phyloP scores from a whole-genome alignment of 192 early-diverging fungal genomes.

The Thoreauomyces humboldtii region DNA sequence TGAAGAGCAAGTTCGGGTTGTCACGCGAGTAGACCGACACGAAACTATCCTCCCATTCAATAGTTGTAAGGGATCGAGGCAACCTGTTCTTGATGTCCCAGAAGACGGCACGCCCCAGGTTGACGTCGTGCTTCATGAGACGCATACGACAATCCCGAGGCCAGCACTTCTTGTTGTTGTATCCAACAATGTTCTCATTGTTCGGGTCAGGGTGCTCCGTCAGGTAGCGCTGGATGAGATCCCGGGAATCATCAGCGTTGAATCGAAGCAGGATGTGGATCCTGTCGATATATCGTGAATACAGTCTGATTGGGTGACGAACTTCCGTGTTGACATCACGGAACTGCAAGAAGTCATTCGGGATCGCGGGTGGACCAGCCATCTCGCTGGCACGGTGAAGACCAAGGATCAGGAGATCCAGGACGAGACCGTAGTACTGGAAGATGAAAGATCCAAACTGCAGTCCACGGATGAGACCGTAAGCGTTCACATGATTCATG shows the following conservation, averaged over 20 bases:
- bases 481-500: slow-evolving; percentile 98
- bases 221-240: slow-evolving; percentile 93
- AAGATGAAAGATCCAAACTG: slow-evolving; percentile 98
- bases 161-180: slow-evolving; percentile 96
- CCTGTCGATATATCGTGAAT: slow-evolving; percentile 91
- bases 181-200: slow-evolving; percentile 97
- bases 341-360: slow-evolving; percentile 98
- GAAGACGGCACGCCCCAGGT: slow-evolving; percentile 94
- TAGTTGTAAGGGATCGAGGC: slow-evolving; percentile 92
- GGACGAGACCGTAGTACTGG: slow-evolving; percentile 97
- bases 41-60: slow-evolving; percentile 98
- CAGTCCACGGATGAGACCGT: slow-evolving; percentile 94
- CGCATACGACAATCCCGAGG: slow-evolving; percentile 99
- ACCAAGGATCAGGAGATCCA: slow-evolving; percentile 92
- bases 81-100: slow-evolving; percentile 99
- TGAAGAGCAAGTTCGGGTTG: slow-evolving; percentile 96
- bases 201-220: slow-evolving; percentile 99
- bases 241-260: slow-evolving; percentile 87
- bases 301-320: slow-evolving; percentile 94
- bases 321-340: slow-evolving; percentile 86
- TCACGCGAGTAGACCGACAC: slow-evolving; percentile 95
- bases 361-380: slow-evolving; percentile 87
- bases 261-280: slow-evolving; percentile 95
- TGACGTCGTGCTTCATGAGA: slow-evolving; percentile 98
- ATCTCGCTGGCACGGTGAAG: slow-evolving; percentile 94